Evolutionary conservation across 2,329 filamentous ascomycete genomes (phyloP).

Genomic region (Hypoxylon sp.): DNA sequence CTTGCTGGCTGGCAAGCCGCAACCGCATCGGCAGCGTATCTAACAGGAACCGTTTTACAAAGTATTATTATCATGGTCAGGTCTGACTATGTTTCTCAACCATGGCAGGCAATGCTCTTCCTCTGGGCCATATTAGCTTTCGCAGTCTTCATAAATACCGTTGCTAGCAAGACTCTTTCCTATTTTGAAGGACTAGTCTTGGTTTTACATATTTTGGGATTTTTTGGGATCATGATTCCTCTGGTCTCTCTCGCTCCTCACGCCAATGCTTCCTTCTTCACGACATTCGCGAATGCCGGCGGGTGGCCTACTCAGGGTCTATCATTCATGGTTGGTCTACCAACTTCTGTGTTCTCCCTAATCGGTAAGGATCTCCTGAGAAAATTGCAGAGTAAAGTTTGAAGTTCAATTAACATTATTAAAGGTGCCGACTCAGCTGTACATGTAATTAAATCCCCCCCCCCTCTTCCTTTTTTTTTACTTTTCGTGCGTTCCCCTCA

Average conservation of each 20-base stretch:
- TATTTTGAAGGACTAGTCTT: conserved; percentile 2
- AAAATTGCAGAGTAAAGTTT: not conserved
- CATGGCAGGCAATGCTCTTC: conserved; percentile 15
- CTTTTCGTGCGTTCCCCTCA: not conserved
- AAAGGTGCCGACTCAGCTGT: conserved; percentile 28
- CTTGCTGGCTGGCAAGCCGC: conserved; percentile 13
- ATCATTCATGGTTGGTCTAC: conserved; percentile 34
- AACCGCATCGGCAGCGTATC: conserved; percentile 5
- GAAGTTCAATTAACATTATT: not conserved
- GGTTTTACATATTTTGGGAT: conserved; percentile 15
- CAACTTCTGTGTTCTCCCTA: conserved; percentile 18
- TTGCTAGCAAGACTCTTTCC: conserved; percentile 5
- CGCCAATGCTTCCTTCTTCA: conserved; percentile 30
- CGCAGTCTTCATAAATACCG: conserved; percentile 9
- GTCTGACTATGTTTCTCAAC: conserved; percentile 1
- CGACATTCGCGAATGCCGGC: conserved; percentile 30
- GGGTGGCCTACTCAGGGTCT: conserved; percentile 30
- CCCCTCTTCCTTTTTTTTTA: not conserved
- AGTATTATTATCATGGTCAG: conserved; percentile 1
- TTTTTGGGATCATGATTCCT: conserved; percentile 9
- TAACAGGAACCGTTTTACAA: conserved; percentile 9
- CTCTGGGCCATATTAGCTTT: conserved; percentile 14
- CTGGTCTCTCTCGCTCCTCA: conserved; percentile 30
- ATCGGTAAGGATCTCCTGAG: conserved; percentile 11
- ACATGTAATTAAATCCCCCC: conserved; percentile 18